Evolutionary conservation across 148 eudicot genomes (phyloP).

Genomic region (Linanthus parryae): DNA sequence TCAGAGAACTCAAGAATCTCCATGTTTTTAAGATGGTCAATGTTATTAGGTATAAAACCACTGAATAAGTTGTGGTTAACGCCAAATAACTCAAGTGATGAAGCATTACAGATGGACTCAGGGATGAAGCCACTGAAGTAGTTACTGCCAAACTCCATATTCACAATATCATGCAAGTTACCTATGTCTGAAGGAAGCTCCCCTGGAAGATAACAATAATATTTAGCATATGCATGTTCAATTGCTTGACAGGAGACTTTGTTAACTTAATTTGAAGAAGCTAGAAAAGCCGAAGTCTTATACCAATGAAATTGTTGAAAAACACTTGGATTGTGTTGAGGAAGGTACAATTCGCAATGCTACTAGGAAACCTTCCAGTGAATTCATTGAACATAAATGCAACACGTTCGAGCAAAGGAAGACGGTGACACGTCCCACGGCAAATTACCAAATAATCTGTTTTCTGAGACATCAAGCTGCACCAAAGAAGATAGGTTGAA

Average conservation of each 20-base stretch:
- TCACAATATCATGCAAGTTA: too few species aligned
- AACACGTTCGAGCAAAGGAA: not conserved
- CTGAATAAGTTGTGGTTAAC: not conserved
- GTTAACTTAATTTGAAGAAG: too few species aligned
- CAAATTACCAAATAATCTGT: not conserved
- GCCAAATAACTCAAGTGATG: not conserved
- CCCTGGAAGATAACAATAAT: too few species aligned
- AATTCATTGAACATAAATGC: not conserved
- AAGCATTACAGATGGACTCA: conserved; percentile 6
- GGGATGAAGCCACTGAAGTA: not conserved
- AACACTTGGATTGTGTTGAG: too few species aligned
- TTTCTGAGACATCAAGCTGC: not conserved
- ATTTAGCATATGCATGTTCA: too few species aligned
- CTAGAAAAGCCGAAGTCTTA: too few species aligned
- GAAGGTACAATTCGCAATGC: too few species aligned
- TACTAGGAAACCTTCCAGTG: not conserved
- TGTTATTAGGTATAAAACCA: too few species aligned
- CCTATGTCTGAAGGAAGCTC: too few species aligned
- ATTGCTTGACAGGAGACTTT: too few species aligned
- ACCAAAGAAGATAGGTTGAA: not conserved
- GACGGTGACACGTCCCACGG: not conserved
- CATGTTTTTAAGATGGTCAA: too few species aligned
- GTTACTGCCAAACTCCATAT: not conserved
- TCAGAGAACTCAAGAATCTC: not conserved
- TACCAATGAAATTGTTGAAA: too few species aligned